Percentiles rank a stretch among this genome's conserved stretches.
These are phyloP conservation scores for Meira nashicola DNA, from an alignment of 1,284 basidiomycete species.

Conservation along the genomic window DNA sequence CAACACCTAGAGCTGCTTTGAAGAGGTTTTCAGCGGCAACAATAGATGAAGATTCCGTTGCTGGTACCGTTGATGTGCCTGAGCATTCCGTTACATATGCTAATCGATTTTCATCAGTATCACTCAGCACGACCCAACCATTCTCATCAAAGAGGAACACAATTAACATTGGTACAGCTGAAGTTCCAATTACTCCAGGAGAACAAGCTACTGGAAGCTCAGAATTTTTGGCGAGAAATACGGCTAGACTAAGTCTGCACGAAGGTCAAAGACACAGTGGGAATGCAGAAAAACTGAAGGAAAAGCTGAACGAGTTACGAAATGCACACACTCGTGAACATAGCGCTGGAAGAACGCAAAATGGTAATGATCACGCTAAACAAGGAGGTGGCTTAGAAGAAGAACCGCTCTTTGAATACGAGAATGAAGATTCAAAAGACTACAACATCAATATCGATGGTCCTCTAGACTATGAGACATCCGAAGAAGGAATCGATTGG, in stretches of 20 bases:
- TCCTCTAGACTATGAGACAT: no score
- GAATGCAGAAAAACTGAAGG: constrained; percentile 39
- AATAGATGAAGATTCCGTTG: not conserved
- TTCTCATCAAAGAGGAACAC: constrained; percentile 18
- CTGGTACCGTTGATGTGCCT: not conserved
- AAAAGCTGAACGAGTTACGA: constrained; percentile 19
- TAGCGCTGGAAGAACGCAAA: not conserved
- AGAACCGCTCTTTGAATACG: no score
- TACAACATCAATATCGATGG: no score
- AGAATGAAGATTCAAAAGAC: no score
- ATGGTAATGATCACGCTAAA: no score
- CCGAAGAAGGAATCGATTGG: constrained; percentile 56
- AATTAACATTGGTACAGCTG: constrained; percentile 10
- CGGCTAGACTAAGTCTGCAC: constrained; percentile 36
- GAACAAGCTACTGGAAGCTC: constrained; percentile 6
- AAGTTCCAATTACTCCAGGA: not conserved
- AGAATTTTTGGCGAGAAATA: constrained; percentile 21
- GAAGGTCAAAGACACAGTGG: constrained; percentile 39
- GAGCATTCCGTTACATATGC: not conserved
- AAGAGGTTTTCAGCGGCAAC: not conserved
- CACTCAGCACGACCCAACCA: constrained; percentile 21
- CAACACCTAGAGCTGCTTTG: not conserved
- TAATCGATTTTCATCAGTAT: constrained; percentile 35
- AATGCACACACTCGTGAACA: not conserved
- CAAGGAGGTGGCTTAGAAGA: no score